Evolutionary conservation across 2,329 filamentous ascomycete genomes (phyloP).

Genomic region (Fusarium armeniacum): DNA sequence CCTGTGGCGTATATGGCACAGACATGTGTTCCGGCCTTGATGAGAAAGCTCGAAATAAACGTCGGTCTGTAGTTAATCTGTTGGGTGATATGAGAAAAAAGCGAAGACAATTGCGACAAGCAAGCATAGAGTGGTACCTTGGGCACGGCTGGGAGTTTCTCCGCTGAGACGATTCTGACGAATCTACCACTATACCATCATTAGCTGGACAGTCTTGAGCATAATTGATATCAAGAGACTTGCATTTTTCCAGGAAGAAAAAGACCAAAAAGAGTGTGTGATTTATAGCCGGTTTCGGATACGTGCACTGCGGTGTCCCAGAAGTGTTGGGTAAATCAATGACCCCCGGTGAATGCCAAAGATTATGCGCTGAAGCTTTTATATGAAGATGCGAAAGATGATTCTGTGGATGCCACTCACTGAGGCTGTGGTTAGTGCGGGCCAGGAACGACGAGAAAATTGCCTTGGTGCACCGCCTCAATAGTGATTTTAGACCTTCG

Average conservation of each 20-base stretch:
- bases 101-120: not conserved
- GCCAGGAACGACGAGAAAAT: constrained; percentile 36
- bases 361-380: constrained; percentile 13
- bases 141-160: constrained; percentile 13
- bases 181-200: not conserved
- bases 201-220: not conserved
- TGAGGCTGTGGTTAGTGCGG: constrained; percentile 33
- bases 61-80: constrained; percentile 7
- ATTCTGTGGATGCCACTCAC: constrained; percentile 17
- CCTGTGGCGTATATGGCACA: constrained; percentile 76
- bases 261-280: not conserved
- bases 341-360: not conserved
- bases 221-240: not conserved
- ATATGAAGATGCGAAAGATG: constrained; percentile 16
- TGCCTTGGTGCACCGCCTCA: constrained; percentile 50
- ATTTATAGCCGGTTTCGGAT: not conserved
- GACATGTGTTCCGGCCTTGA: constrained; percentile 44
- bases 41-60: constrained; percentile 1
- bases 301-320: not conserved
- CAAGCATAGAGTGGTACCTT: constrained; percentile 18
- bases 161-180: not conserved
- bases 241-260: constrained; percentile 6
- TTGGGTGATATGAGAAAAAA: constrained; percentile 29
- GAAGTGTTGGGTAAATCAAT: not conserved
- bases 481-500: constrained; percentile 4